These are phyloP conservation scores for Rosa chinensis DNA, from an alignment of 306 rosid genomes.

Conservation along the genomic window DNA sequence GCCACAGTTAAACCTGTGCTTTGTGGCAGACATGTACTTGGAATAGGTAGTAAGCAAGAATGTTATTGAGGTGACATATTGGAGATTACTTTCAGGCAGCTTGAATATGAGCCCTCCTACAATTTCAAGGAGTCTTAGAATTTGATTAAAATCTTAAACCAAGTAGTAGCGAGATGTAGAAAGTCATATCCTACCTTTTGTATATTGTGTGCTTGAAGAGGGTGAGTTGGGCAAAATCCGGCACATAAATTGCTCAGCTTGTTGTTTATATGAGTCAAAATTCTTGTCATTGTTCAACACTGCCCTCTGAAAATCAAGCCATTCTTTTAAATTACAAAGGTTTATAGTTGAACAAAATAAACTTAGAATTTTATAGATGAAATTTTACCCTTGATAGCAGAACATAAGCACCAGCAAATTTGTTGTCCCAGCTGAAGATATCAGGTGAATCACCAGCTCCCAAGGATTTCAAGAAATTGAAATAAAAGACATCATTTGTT, in stretches of 20 bases:
- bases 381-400: constrained; percentile 73
- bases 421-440: constrained; percentile 95
- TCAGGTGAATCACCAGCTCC: constrained; percentile 77
- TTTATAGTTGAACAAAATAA: too few species aligned
- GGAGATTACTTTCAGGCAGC: constrained; percentile 72
- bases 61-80: constrained; percentile 83
- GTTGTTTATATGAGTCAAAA: constrained; percentile 54
- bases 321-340: neutral
- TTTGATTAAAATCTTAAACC: neutral
- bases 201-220: constrained; percentile 76
- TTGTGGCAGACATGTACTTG: constrained; percentile 72
- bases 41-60: constrained; percentile 80
- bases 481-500: constrained; percentile 62
- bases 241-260: constrained; percentile 88
- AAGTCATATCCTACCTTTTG: constrained; percentile 53
- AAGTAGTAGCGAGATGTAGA: neutral
- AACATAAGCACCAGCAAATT: constrained; percentile 86
- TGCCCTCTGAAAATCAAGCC: constrained; percentile 46
- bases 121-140: neutral
- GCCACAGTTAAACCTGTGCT: constrained; percentile 73
- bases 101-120: constrained; percentile 82
- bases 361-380: neutral
- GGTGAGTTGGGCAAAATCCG: constrained; percentile 87
- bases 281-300: constrained; percentile 62
- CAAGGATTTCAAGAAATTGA: constrained; percentile 55